Conservation (phyloP, 805 yeast species). For the Hanseniaspora lindneri region DNA sequence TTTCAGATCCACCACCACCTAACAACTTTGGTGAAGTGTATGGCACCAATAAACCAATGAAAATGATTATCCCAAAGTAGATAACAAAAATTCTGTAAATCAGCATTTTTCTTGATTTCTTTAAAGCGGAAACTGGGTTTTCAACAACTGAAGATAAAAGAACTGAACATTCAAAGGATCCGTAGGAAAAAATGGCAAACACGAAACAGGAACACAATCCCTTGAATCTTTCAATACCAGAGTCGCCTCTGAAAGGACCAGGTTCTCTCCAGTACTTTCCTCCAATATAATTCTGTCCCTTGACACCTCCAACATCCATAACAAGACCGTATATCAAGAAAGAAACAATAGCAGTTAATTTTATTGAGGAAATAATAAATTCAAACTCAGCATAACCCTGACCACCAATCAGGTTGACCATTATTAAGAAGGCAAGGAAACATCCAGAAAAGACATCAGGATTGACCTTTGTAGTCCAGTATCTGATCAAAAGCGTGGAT, state of each 20-base stretch:
- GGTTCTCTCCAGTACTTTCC: conserved; percentile 41
- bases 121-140: conserved; percentile 39
- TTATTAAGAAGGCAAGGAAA: conserved; percentile 39
- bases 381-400: conserved; percentile 61
- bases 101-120: conserved; percentile 42
- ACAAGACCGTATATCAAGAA: conserved; percentile 50
- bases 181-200: conserved; percentile 48
- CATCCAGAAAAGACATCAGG: conserved; percentile 49
- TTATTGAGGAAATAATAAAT: conserved; percentile 45
- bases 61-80: conserved; percentile 42
- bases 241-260: conserved; percentile 37
- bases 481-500: conserved; percentile 44
- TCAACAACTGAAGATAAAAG: conserved; percentile 37
- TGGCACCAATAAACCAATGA: conserved; percentile 48
- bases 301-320: conserved; percentile 47
- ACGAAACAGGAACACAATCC: conserved; percentile 44
- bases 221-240: conserved; percentile 37
- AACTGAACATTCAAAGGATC: conserved; percentile 50
- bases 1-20: conserved; percentile 33
- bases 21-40: conserved; percentile 34
- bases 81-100: conserved; percentile 44
- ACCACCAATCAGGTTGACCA: conserved; percentile 40
- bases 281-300: conserved; percentile 39
- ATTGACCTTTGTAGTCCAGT: conserved; percentile 40
- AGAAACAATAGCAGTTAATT: conserved; percentile 47